These are phyloP conservation scores for Immersiella caudata DNA, from an alignment of 495 filamentous ascomycete species.

Conservation along the genomic window DNA sequence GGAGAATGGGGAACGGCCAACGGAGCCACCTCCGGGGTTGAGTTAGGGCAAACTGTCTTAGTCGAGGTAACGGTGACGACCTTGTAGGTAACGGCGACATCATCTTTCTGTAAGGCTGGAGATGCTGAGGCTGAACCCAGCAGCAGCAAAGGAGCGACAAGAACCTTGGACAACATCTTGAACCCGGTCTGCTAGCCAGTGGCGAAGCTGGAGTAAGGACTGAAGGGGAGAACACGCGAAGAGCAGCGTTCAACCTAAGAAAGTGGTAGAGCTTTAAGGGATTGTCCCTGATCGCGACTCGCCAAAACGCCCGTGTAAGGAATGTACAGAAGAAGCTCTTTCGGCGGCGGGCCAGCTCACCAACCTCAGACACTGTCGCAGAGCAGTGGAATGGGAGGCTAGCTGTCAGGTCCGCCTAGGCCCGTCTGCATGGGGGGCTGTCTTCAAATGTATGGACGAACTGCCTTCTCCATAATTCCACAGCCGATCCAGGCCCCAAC, in stretches of 20 bases:
- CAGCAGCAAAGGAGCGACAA: constrained; percentile 27
- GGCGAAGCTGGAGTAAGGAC: constrained; percentile 23
- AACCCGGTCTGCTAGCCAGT: constrained; percentile 1
- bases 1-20: constrained; percentile 14
- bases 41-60: constrained; percentile 12
- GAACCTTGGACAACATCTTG: constrained; percentile 24
- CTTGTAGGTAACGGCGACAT: constrained; percentile 16
- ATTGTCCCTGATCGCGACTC: constrained; percentile 12
- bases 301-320: constrained; percentile 13
- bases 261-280: constrained; percentile 1
- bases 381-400: constrained; percentile 27
- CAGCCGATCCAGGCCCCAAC: not conserved
- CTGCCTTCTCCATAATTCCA: not conserved
- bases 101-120: constrained; percentile 19
- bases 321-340: constrained; percentile 23
- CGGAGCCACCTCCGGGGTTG: not conserved
- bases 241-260: not conserved
- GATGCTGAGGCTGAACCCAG: constrained; percentile 19
- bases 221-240: constrained; percentile 10
- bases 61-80: constrained; percentile 19
- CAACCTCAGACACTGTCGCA: constrained; percentile 32
- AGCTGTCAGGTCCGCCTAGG: not conserved
- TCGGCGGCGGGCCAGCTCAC: constrained; percentile 32
- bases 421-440: not conserved
- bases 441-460: not conserved